Percentiles rank a stretch among this genome's conserved stretches.
Evolutionary conservation across 108 stramenopile species (phyloP).

Genomic region (Cyclostephanos tholiformis): DNA sequence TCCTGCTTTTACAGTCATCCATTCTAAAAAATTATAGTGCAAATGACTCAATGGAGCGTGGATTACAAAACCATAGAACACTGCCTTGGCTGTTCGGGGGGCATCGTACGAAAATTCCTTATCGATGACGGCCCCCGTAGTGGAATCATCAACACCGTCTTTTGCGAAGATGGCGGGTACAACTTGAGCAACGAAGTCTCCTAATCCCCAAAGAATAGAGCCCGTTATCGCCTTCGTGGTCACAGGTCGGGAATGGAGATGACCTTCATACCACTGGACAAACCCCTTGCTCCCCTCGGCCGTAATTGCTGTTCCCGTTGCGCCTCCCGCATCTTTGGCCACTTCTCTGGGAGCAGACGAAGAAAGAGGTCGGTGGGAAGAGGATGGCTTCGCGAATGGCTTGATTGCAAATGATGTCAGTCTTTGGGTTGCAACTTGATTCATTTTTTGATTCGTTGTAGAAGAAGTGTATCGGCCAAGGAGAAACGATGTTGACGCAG

Average conservation of each 20-base stretch:
- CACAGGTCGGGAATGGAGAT: constrained; percentile 59
- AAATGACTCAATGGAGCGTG: constrained; percentile 75
- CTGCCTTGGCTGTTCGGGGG: constrained; percentile 62
- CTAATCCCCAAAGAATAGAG: constrained; percentile 68
- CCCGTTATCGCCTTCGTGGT: constrained; percentile 76
- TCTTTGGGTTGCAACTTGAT: constrained; percentile 11
- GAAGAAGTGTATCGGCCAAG: constrained; percentile 21
- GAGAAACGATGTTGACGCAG: constrained; percentile 24
- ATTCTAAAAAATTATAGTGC: constrained; percentile 83
- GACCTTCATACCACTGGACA: constrained; percentile 72
- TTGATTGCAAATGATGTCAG: constrained; percentile 8
- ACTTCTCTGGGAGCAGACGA: not conserved
- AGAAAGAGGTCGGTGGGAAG: not conserved
- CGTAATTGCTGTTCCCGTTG: not conserved
- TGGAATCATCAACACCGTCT: constrained; percentile 15
- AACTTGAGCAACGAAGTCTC: constrained; percentile 73
- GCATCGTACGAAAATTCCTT: constrained; percentile 55
- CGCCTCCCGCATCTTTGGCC: constrained; percentile 7
- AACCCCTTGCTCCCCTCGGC: constrained; percentile 32
- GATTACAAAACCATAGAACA: constrained; percentile 66
- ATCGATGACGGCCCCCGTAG: not conserved
- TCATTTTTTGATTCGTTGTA: constrained; percentile 17
- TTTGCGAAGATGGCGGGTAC: constrained; percentile 50
- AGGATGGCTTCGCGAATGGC: not conserved
- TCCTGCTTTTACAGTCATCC: constrained; percentile 65